Percentiles rank a stretch among this genome's conserved stretches.
Conservation (phyloP, 2,329 filamentous ascomycete species). For the Alternaria ventricosa region DNA sequence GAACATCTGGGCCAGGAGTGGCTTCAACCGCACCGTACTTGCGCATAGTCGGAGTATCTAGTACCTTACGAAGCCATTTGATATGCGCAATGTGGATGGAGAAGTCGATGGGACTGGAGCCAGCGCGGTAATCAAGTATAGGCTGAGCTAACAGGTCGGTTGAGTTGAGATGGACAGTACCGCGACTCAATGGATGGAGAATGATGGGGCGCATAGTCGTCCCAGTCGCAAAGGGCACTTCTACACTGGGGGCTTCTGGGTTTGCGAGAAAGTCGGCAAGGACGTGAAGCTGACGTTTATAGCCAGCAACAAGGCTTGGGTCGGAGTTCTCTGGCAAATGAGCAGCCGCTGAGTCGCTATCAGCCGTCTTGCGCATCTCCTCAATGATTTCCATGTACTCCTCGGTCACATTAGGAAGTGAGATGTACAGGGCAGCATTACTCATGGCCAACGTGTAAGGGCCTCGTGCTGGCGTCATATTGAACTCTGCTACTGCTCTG, state of each 20-base stretch:
- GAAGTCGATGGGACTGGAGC: constrained; percentile 34
- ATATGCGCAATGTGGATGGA: constrained; percentile 14
- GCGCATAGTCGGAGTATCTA: constrained; percentile 2
- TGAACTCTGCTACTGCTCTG: constrained; percentile 1
- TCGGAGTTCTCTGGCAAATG: constrained; percentile 7
- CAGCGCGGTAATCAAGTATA: constrained; percentile 36
- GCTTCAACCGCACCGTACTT: constrained; percentile 5
- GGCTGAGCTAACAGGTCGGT: constrained; percentile 24
- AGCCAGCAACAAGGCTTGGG: constrained; percentile 6
- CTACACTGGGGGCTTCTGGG: constrained; percentile 5
- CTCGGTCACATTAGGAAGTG: constrained; percentile 4
- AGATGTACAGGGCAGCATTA: constrained; percentile 6
- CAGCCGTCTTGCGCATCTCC: not conserved
- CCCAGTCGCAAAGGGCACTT: constrained; percentile 10
- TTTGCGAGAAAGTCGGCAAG: constrained; percentile 5
- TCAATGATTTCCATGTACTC: not conserved
- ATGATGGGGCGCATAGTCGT: not conserved
- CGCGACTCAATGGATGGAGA: constrained; percentile 23
- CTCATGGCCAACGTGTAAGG: constrained; percentile 12
- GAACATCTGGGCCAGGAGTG: not conserved
- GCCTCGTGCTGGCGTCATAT: constrained; percentile 8
- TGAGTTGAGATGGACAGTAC: constrained; percentile 31
- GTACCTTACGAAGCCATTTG: constrained; percentile 1
- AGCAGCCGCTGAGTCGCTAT: not conserved
- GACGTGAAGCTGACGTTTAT: constrained; percentile 6